phyloP scores from a whole-genome alignment of 768 basidiomycete genomes.

The Naganishia vaughanmartiniae region DNA sequence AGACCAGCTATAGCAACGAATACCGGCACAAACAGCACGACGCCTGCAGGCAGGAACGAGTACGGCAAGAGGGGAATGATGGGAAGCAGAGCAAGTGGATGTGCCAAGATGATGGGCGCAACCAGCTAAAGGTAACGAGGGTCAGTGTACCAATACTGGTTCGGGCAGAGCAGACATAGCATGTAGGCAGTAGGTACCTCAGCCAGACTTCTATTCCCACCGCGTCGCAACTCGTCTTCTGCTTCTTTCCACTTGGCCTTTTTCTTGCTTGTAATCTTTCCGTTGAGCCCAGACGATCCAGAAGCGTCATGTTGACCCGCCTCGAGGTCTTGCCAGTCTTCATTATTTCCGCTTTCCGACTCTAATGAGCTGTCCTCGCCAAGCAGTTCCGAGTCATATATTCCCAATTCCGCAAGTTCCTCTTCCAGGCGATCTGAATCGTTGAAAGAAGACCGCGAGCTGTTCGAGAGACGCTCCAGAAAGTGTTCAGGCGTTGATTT shows the following conservation, averaged over 20 bases:
- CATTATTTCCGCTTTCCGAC: constrained; percentile 10
- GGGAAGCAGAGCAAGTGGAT: constrained; percentile 48
- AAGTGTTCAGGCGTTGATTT: constrained; percentile 6
- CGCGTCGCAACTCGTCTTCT: constrained; percentile 23
- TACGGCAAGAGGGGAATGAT: constrained; percentile 44
- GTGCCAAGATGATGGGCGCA: constrained; percentile 45
- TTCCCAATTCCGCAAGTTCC: constrained; percentile 24
- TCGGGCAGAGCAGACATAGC: not conserved
- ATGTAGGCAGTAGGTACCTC: not conserved
- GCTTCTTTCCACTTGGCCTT: constrained; percentile 28
- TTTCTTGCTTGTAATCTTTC: not conserved
- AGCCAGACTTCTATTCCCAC: constrained; percentile 20
- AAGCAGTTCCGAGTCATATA: constrained; percentile 20
- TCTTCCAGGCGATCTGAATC: not conserved
- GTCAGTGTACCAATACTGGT: not conserved
- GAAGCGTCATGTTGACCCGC: not conserved
- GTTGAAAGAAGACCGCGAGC: constrained; percentile 9
- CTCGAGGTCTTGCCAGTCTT: constrained; percentile 27
- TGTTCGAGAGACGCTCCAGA: constrained; percentile 27
- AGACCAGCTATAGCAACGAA: constrained; percentile 42
- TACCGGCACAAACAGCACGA: constrained; percentile 47
- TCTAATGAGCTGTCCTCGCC: constrained; percentile 10
- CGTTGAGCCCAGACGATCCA: not conserved
- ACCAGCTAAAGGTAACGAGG: constrained; percentile 37
- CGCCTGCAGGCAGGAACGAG: constrained; percentile 49